phyloP scores from a whole-genome alignment of 202 grass and related monocot species.

The Saccharum hybrid region DNA sequence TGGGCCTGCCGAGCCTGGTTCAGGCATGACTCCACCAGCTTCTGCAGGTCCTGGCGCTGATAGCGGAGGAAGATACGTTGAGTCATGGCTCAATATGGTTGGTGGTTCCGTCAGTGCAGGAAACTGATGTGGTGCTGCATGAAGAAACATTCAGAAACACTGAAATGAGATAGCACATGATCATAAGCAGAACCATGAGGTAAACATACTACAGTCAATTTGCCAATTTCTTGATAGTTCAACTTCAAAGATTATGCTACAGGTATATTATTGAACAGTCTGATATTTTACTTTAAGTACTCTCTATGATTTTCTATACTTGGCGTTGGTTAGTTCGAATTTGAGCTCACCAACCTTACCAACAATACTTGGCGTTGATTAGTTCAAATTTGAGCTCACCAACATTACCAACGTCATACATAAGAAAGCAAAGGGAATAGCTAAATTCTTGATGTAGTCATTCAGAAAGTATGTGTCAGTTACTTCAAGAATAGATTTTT shows the following conservation, averaged over 20 bases:
- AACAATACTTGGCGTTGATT: too few relatives aligned
- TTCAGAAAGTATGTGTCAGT: neutral
- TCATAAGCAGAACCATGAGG: neutral
- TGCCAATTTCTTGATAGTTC: neutral
- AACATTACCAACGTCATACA: neutral
- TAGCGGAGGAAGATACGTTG: conserved; percentile 60
- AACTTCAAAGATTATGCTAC: neutral
- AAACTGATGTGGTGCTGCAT: conserved; percentile 62
- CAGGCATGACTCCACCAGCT: conserved; percentile 64
- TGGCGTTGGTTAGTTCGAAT: neutral
- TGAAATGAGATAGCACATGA: neutral
- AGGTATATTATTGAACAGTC: neutral
- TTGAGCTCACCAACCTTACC: too few relatives aligned
- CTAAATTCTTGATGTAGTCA: neutral
- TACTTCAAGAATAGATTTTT: neutral
- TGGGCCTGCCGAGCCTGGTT: conserved; percentile 64
- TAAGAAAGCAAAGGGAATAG: neutral
- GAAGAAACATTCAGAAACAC: conserved; percentile 2
- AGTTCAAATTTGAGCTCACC: neutral
- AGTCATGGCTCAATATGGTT: conserved; percentile 58
- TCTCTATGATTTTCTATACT: neutral
- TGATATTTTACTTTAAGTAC: neutral
- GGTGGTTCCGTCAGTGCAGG: conserved; percentile 63
- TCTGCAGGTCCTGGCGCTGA: conserved; percentile 61
- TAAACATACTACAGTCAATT: too few relatives aligned